Evolutionary conservation across 805 yeast genomes (phyloP), one percentile per base, ranked within the genome.

Genomic region (Yarrowia divulgata): DNA sequence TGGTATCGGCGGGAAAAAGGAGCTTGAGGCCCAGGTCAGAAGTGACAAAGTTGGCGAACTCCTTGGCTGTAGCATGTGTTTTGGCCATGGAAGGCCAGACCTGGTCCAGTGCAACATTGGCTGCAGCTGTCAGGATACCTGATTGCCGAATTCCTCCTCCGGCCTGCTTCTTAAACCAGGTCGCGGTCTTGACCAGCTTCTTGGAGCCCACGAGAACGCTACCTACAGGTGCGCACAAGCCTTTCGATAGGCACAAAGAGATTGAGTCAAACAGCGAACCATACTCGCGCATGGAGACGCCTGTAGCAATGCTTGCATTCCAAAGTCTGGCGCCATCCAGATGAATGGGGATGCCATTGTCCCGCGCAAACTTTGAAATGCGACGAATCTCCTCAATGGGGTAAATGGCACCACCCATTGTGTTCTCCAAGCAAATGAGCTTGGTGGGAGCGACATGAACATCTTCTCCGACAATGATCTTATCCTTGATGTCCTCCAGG

Each of bases 241-340:
- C 89, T 78, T 93, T 93, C 63, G 97, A 91, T 66, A 93, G 79
- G 78, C 98, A 93, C 64, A 93, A 83, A 16, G 97, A 91, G 60
- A 93, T 90, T n/a, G 95, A 87, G 79, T 93, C 98, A 77, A 93
- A 93, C 71, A 87, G 81, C 71, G 84, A 82, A 73, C 96, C 90
- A 78, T 88, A 92, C 74, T 91, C 91, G 19, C 78, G 79, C 71
- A 93, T 79, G 18, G 91, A 80, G 45, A 90, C 82, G 34, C 90
- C 92, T 10, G 91, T 86, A 35, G 85, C 93, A 13, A 85, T 90
- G 49, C 87, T 82, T n/a, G 97, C 97, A 77, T 90, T 91, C 93
- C 96, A 93, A 64, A 93, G 80, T 74, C 98, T 85, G n/a, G 98
- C 98, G 71, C 98, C 98, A 77, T 93, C 98, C 74, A 93, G 86